Base-by-base conservation (phyloP, 176 grass and related monocot genomes). In the Echinochloa phyllopogon region DNA sequence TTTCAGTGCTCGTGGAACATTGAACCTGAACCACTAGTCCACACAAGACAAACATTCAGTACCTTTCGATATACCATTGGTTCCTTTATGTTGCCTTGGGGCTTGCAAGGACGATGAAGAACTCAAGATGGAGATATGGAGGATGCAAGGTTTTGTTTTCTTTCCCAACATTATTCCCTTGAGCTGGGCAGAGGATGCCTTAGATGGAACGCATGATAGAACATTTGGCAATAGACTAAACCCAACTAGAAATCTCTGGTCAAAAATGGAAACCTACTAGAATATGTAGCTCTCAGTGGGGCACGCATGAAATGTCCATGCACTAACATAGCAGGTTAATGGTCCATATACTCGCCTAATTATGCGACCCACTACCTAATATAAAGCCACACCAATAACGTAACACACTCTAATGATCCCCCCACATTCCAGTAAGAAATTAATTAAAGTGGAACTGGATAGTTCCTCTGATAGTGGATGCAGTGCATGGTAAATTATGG, bases 341-440 rank as follows among this genome's bases (percentile, higher is more conserved):
- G 67, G 79, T 65, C 84, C 29, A 73, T 65, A 62, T 58, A 83
- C 8, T 33, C 29, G 49, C 48, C 48, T 79, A 90, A 90, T 90
- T 86, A 83, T 90, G 74, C 40, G 50, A 61, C 41, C 67, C 88
- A 90, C 84, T 83, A 79, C 65, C 61, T 89, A 83, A 88, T 48
- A 51, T 89, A 86, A 90, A 90, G 88, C 58, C 55, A 47, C 83
- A 64, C 18, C 56, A 77, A 47, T 45, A 48, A 21, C 24, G 15
- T 21, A 8, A n/a, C 36, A 72, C 45, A 37, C 21, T 42, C 48
- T 20, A 61, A 64, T 80, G 43, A 65, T 74, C 38, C 61, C 38
- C 81, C 81, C 61, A 16, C 13, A 73, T 17, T 56, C 27, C 7
- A 36, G 42, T 50, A 40, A 76, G 6, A 62, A 39, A 72, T 8